These are phyloP conservation scores for Priceomyces carsonii DNA, from an alignment of 805 yeast species.

Conservation along the genomic window DNA sequence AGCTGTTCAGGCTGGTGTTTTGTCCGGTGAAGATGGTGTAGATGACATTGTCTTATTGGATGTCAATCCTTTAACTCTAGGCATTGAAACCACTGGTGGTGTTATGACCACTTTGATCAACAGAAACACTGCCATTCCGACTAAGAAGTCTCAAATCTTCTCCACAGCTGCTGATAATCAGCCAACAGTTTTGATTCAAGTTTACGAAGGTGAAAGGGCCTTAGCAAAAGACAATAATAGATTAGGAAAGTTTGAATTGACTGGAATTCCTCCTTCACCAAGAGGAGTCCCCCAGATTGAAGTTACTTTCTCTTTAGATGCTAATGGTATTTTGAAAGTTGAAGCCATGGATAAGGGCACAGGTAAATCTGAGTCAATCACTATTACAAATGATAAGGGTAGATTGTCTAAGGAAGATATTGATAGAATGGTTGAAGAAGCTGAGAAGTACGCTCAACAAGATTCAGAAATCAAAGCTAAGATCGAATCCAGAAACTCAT, in stretches of 20 bases:
- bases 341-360: conserved; percentile 98
- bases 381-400: conserved; percentile 99
- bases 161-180: conserved; percentile 98
- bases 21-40: conserved; percentile 95
- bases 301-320: conserved; percentile 98
- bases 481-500: conserved; percentile 44
- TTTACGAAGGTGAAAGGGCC: conserved; percentile 99
- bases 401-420: conserved; percentile 95
- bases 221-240: conserved; percentile 96
- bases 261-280: conserved; percentile 96
- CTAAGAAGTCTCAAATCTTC: conserved; percentile 98
- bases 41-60: conserved; percentile 94
- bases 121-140: conserved; percentile 99
- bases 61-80: conserved; percentile 97
- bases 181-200: conserved; percentile 98
- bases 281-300: conserved; percentile 99
- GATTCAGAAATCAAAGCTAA: conserved; percentile 46
- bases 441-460: conserved; percentile 75
- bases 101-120: conserved; percentile 98
- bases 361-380: conserved; percentile 97
- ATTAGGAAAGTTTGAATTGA: conserved; percentile 97
- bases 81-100: conserved; percentile 99
- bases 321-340: conserved; percentile 99
- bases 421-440: conserved; percentile 98
- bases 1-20: conserved; percentile 98